A percentile compares a stretch with the other conserved stretches of the same genome.
phyloP scores from a whole-genome alignment of 148 eudicot species.

The Nepenthes gracilis region DNA sequence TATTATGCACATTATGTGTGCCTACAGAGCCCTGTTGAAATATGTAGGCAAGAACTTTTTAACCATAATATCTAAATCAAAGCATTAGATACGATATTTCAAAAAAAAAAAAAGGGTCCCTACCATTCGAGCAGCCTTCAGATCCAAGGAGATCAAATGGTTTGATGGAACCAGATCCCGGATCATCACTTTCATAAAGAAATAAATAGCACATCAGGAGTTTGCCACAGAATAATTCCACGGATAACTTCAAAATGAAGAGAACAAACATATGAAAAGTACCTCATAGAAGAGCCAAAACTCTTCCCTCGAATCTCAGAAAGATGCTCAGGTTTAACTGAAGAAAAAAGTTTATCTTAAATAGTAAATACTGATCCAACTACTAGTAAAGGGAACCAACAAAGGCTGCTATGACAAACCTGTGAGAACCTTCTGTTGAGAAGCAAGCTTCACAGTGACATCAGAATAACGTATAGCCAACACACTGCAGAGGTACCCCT shows the following conservation, averaged over 20 bases:
- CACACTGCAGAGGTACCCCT: constrained; percentile 91
- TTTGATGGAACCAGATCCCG: constrained; percentile 36
- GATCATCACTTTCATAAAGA: constrained; percentile 39
- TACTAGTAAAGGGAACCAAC: constrained; percentile 8
- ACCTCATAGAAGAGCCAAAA: constrained; percentile 46
- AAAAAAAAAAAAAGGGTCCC: neutral
- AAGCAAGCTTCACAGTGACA: constrained; percentile 89
- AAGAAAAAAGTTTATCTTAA: constrained; percentile 11
- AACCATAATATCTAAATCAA: no score
- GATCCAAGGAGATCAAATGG: constrained; percentile 78
- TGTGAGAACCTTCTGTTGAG: constrained; percentile 86
- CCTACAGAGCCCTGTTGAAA: no score
- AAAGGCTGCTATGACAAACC: constrained; percentile 33
- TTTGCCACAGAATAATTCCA: constrained; percentile 1
- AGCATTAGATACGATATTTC: no score
- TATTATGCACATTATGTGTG: no score
- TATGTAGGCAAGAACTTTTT: no score
- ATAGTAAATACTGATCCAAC: neutral
- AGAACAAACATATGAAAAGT: neutral
- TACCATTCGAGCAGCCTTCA: constrained; percentile 51
- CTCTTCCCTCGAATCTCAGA: constrained; percentile 73
- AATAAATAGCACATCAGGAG: constrained; percentile 7
- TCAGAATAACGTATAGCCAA: constrained; percentile 75
- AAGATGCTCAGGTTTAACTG: constrained; percentile 87
- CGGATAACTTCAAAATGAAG: neutral